Percentiles rank a stretch among this genome's conserved stretches.
phyloP scores from a whole-genome alignment of 164 flowering plant species.

The Berberis vulgaris region DNA sequence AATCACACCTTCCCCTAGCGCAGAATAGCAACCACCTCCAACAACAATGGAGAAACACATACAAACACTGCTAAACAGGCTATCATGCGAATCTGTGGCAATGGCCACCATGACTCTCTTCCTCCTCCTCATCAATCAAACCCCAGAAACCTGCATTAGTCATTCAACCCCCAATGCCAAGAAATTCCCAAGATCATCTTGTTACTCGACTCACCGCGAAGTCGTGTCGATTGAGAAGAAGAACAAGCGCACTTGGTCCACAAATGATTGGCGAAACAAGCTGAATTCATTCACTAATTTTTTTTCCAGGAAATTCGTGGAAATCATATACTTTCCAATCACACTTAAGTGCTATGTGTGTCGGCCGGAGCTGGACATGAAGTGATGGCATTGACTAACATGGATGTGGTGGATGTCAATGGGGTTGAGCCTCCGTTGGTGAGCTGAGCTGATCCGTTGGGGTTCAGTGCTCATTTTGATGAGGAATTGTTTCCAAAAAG shows the following conservation, averaged over 20 bases:
- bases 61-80: constrained; percentile 34
- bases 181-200: constrained; percentile 73
- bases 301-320: constrained; percentile 25
- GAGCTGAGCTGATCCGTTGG: constrained; percentile 69
- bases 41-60: constrained; percentile 42
- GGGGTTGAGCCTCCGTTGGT: constrained; percentile 85
- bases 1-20: no score
- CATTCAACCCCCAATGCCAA: constrained; percentile 24
- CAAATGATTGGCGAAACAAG: constrained; percentile 39
- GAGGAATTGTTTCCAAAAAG: constrained; percentile 61
- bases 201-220: constrained; percentile 50
- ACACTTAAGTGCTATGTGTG: constrained; percentile 54
- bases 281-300: constrained; percentile 36
- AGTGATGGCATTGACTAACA: constrained; percentile 42
- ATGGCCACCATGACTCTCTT: constrained; percentile 52
- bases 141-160: constrained; percentile 47
- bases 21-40: background rate
- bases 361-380: constrained; percentile 92
- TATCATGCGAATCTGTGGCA: constrained; percentile 37
- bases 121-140: constrained; percentile 29
- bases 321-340: constrained; percentile 27
- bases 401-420: constrained; percentile 67
- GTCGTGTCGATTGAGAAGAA: constrained; percentile 38
- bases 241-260: constrained; percentile 58
- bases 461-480: constrained; percentile 39